Evolutionary conservation across 495 filamentous ascomycete species (phyloP).

Genomic region (Trypethelium eluteriae): DNA sequence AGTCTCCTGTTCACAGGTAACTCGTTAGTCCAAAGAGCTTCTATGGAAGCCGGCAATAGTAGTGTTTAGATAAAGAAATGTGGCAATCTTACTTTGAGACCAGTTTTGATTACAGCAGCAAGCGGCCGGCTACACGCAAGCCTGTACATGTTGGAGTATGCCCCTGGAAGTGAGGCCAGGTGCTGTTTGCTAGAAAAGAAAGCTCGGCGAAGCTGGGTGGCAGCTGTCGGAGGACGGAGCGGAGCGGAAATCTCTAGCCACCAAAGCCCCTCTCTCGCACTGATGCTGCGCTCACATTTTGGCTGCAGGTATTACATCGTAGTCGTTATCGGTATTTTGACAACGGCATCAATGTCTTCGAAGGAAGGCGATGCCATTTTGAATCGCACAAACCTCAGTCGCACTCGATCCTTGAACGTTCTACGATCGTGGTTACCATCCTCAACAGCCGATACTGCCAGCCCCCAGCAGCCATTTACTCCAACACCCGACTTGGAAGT

Average conservation of each 20-base stretch:
- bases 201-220: not conserved
- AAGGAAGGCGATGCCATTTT: constrained; percentile 40
- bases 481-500: constrained; percentile 9
- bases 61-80: constrained; percentile 41
- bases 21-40: constrained; percentile 27
- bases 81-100: not conserved
- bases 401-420: constrained; percentile 40
- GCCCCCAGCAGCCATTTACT: constrained; percentile 18
- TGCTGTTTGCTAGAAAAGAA: not conserved
- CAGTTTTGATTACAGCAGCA: constrained; percentile 56
- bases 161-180: not conserved
- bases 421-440: constrained; percentile 46
- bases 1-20: constrained; percentile 36
- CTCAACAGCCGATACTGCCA: constrained; percentile 32
- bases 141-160: constrained; percentile 56
- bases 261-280: not conserved
- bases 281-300: not conserved
- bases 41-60: constrained; percentile 27
- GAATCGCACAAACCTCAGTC: constrained; percentile 39
- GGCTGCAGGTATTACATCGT: not conserved
- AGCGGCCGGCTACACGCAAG: constrained; percentile 61
- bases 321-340: not conserved
- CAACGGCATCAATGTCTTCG: not conserved
- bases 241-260: not conserved
- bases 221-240: too few species aligned